Base-by-base conservation (phyloP, 257 asterid species). In the Jasminum sambac region DNA sequence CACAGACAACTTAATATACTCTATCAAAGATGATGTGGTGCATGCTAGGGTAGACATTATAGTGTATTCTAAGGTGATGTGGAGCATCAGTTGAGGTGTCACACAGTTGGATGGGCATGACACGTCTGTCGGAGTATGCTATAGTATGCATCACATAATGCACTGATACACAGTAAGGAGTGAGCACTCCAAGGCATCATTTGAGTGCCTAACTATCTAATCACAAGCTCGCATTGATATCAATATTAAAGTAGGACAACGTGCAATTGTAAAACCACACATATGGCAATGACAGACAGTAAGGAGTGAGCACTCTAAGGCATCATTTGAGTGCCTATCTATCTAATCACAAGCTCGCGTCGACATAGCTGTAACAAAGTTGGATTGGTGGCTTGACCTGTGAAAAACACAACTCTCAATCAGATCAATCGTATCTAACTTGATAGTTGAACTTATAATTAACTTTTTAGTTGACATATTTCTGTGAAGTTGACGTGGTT, bases 261-360 rank as follows among this genome's bases (percentile, higher is more conserved):
- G n/a, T n/a, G n/a, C n/a, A 23, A 23, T 14, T 37, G 17, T 12
- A 36, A 46, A 21, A 66, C 72, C 67, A 10, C 30, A 8, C 62
- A 55, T 8, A 74, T 77, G 80, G 75, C 14, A 73, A 72, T 83
- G 87, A 83, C 87, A 83, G 87, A 83, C 69, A 64, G 19, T 41
- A 79, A 80, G 74, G 39, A 75, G 87, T 74, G 87, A 83, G 87
- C 87, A 80, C 85, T 24, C 55, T 21, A 14, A 38, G 59, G 36
- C 78, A 66, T 74, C 48, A 39, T 62, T 60, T 46, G 69, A 44
- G 39, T 30, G 23, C 63, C 66, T 13, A 69, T 21, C 71, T 36
- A 46, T 25, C 42, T n/a, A 58, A 17, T 26, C 57, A 46, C 34
- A 12, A 48, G 9, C 57, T 46, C 5, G 21, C 25, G 21, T n/a